These are phyloP conservation scores for Phytophthora sansomeana DNA, from an alignment of 352 stramenopile species.

Conservation along the genomic window DNA sequence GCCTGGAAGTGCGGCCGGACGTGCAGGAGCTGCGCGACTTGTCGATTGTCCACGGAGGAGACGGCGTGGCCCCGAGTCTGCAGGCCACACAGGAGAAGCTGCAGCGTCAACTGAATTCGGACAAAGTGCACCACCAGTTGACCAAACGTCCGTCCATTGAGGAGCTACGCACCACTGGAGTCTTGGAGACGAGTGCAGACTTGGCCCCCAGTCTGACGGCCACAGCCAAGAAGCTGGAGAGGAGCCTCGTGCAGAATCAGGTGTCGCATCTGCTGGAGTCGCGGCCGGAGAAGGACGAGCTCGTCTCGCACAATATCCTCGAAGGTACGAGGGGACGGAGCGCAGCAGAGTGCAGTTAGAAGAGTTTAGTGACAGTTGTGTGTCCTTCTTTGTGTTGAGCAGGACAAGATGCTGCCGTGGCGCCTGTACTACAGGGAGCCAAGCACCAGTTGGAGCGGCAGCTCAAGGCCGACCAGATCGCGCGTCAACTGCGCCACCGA, in stretches of 20 bases:
- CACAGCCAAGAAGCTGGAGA: constrained; percentile 83
- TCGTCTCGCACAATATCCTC: constrained; percentile 80
- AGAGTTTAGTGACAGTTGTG: background rate
- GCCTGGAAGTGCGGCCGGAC: constrained; percentile 72
- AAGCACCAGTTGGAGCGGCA: constrained; percentile 81
- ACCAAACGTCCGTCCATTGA: constrained; percentile 70
- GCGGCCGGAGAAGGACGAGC: constrained; percentile 78
- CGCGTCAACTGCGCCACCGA: constrained; percentile 72
- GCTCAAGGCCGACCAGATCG: constrained; percentile 74
- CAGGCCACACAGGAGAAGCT: constrained; percentile 85
- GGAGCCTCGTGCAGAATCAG: constrained; percentile 82
- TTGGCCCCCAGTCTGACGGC: constrained; percentile 72
- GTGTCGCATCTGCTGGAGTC: constrained; percentile 83
- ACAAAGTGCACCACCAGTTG: constrained; percentile 80
- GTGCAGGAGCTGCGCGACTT: constrained; percentile 80
- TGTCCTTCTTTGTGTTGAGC: constrained; percentile 3
- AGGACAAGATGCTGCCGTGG: constrained; percentile 56
- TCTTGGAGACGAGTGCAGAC: constrained; percentile 66
- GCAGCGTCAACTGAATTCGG: constrained; percentile 74
- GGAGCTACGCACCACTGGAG: constrained; percentile 65
- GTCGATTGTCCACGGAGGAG: constrained; percentile 65
- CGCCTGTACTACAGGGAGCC: constrained; percentile 70
- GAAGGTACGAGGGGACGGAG: constrained; percentile 54
- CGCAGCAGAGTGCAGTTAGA: background rate
- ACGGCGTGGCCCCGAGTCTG: constrained; percentile 77